phyloP scores from a whole-genome alignment of 768 basidiomycete genomes.

The Tephrocybe sp. region DNA sequence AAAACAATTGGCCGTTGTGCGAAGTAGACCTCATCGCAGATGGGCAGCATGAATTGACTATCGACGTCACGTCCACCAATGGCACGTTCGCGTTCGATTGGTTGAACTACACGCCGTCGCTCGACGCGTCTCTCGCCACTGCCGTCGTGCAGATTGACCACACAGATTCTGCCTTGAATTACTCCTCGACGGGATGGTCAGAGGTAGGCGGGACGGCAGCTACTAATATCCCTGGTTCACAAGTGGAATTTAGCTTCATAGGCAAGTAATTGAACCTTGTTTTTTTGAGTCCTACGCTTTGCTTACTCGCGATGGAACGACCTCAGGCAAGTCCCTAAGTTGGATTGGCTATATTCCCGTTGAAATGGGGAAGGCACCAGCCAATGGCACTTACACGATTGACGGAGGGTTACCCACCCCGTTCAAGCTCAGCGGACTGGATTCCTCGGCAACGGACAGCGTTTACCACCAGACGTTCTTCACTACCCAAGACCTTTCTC shows the following conservation, averaged over 20 bases:
- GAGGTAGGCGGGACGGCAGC: neutral
- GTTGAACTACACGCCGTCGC: neutral
- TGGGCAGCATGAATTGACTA: slow-evolving; percentile 5
- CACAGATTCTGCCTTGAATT: neutral
- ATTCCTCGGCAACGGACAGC: neutral
- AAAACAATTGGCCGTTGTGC: slow-evolving; percentile 11
- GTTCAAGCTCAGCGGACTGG: neutral
- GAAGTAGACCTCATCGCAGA: neutral
- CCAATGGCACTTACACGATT: slow-evolving; percentile 1
- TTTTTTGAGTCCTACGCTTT: neutral
- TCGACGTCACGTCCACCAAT: slow-evolving; percentile 1
- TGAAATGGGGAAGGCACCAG: neutral
- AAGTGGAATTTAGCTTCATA: slow-evolving; percentile 3
- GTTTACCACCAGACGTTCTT: slow-evolving; percentile 15
- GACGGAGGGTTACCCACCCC: neutral
- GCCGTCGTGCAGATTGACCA: slow-evolving; percentile 1
- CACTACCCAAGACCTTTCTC: slow-evolving; percentile 11
- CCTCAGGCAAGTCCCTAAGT: neutral
- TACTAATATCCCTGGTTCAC: neutral
- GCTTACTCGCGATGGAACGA: neutral
- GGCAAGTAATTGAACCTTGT: neutral
- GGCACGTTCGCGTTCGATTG: slow-evolving; percentile 7
- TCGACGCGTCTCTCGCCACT: neutral
- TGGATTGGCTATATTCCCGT: slow-evolving; percentile 7
- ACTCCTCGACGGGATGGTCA: slow-evolving; percentile 2